Evolutionary conservation across 1,139 yeast genomes (phyloP), one percentile per base, ranked within the genome.

Genomic region (Nakaseomyces glabratus): DNA sequence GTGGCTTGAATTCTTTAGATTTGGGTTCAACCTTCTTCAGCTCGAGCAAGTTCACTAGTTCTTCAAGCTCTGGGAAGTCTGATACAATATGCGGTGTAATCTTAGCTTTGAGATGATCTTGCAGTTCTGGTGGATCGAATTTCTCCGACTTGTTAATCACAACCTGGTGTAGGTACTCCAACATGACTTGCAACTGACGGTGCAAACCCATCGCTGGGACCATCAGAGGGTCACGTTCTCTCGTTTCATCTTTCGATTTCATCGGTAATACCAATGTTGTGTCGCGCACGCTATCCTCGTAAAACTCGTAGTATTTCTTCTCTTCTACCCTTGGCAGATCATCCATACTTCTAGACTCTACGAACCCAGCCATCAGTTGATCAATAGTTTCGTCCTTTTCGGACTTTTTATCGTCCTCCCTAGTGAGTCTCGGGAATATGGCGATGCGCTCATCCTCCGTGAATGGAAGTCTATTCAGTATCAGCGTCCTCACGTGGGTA

Each of bases 361-460:
- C 37, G 24, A 51, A 49, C 6, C 41, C 31, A 1, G 36, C 41
- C 56, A 53, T 52, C 20, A 49, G 31, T 1, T 35, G 28, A 36
- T 54, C 59, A 9, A 45, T 33, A 7, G 38, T 15, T 18, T 32
- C 24, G 2, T 51, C 51, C 13, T 46, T 41, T 5, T 46, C 47
- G 3, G 28, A 14, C 4, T 53, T 49, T 10, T 44, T 40, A 5
- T 42, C 43, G 23, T 61, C 42, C 8, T 45, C 38, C 29, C 55
- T 55, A 2, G 31, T 16, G 13, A 20, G 18, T n/a, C 67, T 68
- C 0, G 82, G 78, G 45, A 82, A 80, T 31, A 65, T 64, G 11
- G 81, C 75, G 10, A 71, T 61, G 43, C 79, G 73, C 45, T 75
- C 80, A 52, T 88, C 96, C 46, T 85, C 95, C 21, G 70, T 69